Evolutionary conservation across 129 eudicot species (phyloP), one percentile per base, ranked within the genome.

Genomic region (Pittosporum tobira): DNA sequence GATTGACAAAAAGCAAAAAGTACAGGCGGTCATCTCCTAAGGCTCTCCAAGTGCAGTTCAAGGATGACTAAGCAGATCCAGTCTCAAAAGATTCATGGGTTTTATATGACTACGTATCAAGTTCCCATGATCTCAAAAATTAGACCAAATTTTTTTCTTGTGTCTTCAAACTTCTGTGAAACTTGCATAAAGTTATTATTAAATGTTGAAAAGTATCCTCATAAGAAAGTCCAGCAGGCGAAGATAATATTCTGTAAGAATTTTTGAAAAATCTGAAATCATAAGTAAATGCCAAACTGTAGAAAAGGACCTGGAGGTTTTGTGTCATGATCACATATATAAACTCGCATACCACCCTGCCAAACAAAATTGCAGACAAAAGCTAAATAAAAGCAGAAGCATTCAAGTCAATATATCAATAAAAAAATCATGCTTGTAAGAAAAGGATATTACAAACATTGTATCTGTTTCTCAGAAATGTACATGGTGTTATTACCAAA

Each of bases 271-370:
- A 47, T 40, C 16, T 13, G 19, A 44, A 31, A 23, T 19, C 36
- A 69, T 44, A 40, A 30, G 5, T 20, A 40, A 63, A 69, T 36
- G 13, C 22, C 12, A 63, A 24, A 34, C 24, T 19, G 48, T 42
- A 31, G 55, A 63, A 14, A 57, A 55, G 60, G 40, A 79, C 97
- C 97, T 79, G 98, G 98, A 18, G 98, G 95, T 38, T 87, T 62
- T 50, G 95, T 85, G 26, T 90, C 95, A 59, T 72, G 94, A 61
- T 90, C 84, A 34, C 87, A 82, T 13, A 85, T 66, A 61, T 90
- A 90, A 48, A 85, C 93, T 34, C 89, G 82, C 87, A 81, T 70
- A 61, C 89, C 79, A 51, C 95, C 95, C 94, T 88, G 94, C 65
- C 18, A 56, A 38, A 31, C 30, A n/a, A 19, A 56, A 30, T 3